Conservation (phyloP, 2,329 filamentous ascomycete species). For the Talaromyces atroroseus region DNA sequence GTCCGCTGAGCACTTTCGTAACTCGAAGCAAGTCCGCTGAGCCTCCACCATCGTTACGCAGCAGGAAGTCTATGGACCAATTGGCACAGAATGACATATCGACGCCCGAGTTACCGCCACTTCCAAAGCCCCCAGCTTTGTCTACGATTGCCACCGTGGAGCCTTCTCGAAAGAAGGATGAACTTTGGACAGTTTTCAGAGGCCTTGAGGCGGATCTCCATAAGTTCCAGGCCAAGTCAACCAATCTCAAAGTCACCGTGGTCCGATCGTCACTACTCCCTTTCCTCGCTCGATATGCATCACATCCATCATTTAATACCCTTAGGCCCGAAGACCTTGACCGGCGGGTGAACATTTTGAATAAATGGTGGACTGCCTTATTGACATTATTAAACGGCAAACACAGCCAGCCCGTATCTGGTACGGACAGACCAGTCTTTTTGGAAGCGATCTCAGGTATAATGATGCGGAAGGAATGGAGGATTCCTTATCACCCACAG, state of each 20-base stretch:
- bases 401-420: slow-evolving; percentile 70
- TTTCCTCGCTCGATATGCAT: slow-evolving; percentile 66
- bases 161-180: slow-evolving; percentile 57
- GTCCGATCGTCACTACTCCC: slow-evolving; percentile 68
- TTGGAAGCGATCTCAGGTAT: slow-evolving; percentile 73
- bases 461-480: slow-evolving; percentile 88
- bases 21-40: slow-evolving; percentile 31
- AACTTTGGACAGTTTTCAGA: slow-evolving; percentile 64
- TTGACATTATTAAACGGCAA: slow-evolving; percentile 75
- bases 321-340: slow-evolving; percentile 79
- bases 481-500: slow-evolving; percentile 45
- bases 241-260: slow-evolving; percentile 66
- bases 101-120: slow-evolving; percentile 25
- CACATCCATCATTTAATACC: slow-evolving; percentile 59
- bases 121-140: slow-evolving; percentile 41
- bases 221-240: slow-evolving; percentile 71
- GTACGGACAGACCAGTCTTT: slow-evolving; percentile 74
- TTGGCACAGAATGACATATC: slow-evolving; percentile 24
- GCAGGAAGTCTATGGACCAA: slow-evolving; percentile 43
- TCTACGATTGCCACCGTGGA: slow-evolving; percentile 43
- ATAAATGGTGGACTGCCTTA: slow-evolving; percentile 85
- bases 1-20: slow-evolving; percentile 37
- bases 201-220: slow-evolving; percentile 63
- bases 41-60: slow-evolving; percentile 37
- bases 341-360: slow-evolving; percentile 68